Base-by-base conservation (phyloP, 345 rosid species). In the Lumnitzera racemosa region DNA sequence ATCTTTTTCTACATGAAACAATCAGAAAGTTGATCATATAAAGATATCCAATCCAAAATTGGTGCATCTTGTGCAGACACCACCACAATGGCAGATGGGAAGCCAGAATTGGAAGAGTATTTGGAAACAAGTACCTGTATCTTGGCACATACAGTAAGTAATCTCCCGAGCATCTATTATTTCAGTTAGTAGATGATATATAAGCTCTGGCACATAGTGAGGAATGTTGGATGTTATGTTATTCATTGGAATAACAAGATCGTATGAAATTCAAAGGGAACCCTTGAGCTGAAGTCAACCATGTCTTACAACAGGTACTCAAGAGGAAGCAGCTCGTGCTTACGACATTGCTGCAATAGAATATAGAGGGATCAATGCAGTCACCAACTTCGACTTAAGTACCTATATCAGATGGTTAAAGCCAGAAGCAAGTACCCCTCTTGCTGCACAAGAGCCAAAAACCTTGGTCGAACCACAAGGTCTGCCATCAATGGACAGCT, bases 51-150 rank as follows among this genome's bases (percentile, higher is more conserved):
- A 2, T 59, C 29, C 31, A 2, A 25, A 15, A 53, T 14, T 13
- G 61, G 0, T 43, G 5, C 23, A 25, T 59, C 43, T 36, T 58
- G 16, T 62, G 66, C 81, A 81, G 90, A 74, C 87, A 84, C 72
- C 90, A 82, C 58, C 81, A 84, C 55, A 84, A 84, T 61, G 90
- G 90, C 36, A 78, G 87, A 82, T 84, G 90, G 90, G 90, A 84
- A 63, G 90, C 85, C 50, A 74, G 87, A 63, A 84, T 84, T 14
- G 87, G 87, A 24, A 70, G 91, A 73, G 84, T 80, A 25, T 85
- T 80, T 12, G 88, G 88, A 56, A 82, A 82, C 82, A 85, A 82
- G 67, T 82, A 82, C 71, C 85, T 82, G 52, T 82, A 82, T 63
- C 82, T 85, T 15, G 91, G 91, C 57, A 85, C 91, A 52, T 85